Conservation (phyloP, 2,329 filamentous ascomycete genomes). For the Atkinsonella texensis region DNA sequence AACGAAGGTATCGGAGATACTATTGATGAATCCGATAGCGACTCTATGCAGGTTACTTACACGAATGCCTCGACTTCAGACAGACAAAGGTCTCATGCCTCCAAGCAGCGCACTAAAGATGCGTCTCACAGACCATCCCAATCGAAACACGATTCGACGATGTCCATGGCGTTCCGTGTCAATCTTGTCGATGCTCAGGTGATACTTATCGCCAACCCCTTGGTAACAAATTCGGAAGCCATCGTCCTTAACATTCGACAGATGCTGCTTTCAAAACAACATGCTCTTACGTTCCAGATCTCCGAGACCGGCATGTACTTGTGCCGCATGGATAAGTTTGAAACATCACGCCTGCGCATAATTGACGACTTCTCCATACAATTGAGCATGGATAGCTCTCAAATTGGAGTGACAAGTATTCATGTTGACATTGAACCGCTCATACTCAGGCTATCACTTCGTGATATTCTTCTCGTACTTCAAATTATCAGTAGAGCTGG, state of each 20-base stretch:
- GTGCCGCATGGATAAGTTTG: slow-evolving; percentile 96
- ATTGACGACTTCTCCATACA: slow-evolving; percentile 94
- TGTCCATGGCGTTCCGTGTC: slow-evolving; percentile 76
- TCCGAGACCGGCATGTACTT: slow-evolving; percentile 96
- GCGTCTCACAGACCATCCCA: neutral
- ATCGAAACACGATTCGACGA: slow-evolving; percentile 24
- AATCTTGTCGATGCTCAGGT: slow-evolving; percentile 95
- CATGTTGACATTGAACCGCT: slow-evolving; percentile 83
- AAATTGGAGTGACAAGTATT: slow-evolving; percentile 58
- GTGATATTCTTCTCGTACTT: slow-evolving; percentile 86
- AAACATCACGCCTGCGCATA: slow-evolving; percentile 79
- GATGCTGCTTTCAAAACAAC: slow-evolving; percentile 82
- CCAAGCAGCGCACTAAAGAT: slow-evolving; percentile 13
- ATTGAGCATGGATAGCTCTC: slow-evolving; percentile 67
- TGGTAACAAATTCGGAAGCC: slow-evolving; percentile 81
- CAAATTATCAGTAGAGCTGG: slow-evolving; percentile 88
- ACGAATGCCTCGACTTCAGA: slow-evolving; percentile 24
- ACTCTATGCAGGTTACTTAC: slow-evolving; percentile 40
- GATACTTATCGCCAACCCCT: slow-evolving; percentile 89
- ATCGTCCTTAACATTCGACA: slow-evolving; percentile 94
- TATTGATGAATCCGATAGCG: slow-evolving; percentile 45
- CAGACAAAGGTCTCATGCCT: slow-evolving; percentile 15
- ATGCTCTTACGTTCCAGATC: slow-evolving; percentile 85
- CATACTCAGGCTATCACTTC: slow-evolving; percentile 76
- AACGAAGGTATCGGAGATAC: slow-evolving; percentile 44